phyloP scores from a whole-genome alignment of 441 rosid genomes.

The Adansonia madagascariensis region DNA sequence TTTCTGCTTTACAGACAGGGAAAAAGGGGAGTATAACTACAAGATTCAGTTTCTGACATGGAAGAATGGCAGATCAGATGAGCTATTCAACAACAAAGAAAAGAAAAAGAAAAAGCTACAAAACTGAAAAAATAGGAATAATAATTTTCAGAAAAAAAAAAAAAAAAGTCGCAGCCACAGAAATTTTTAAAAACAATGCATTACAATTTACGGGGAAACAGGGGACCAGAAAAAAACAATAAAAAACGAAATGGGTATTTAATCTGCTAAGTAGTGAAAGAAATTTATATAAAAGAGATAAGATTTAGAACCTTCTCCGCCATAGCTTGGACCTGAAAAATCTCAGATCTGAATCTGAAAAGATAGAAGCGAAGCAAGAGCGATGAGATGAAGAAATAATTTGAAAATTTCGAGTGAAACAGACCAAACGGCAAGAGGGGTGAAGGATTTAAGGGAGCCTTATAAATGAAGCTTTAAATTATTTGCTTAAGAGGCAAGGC shows the following conservation, averaged over 20 bases:
- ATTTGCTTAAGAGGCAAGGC: not conserved
- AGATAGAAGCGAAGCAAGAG: not conserved
- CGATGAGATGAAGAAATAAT: not conserved
- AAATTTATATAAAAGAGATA: not conserved
- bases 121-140: not conserved
- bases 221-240: not conserved
- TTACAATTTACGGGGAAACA: not conserved
- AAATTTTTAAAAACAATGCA: not conserved
- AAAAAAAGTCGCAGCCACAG: not conserved
- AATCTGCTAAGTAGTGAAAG: not conserved
- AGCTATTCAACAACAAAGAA: not conserved
- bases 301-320: not conserved
- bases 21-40: not conserved
- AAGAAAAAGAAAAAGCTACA: not conserved
- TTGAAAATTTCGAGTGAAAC: not conserved
- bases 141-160: not conserved
- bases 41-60: constrained; percentile 15
- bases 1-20: not conserved
- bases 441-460: not conserved
- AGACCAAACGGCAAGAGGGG: not conserved
- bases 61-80: not conserved
- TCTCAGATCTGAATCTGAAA: not conserved
- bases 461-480: not conserved
- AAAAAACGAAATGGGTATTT: not conserved
- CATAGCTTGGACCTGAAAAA: not conserved